phyloP scores from a whole-genome alignment of 306 rosid species.

The Lathyrus oleraceus region DNA sequence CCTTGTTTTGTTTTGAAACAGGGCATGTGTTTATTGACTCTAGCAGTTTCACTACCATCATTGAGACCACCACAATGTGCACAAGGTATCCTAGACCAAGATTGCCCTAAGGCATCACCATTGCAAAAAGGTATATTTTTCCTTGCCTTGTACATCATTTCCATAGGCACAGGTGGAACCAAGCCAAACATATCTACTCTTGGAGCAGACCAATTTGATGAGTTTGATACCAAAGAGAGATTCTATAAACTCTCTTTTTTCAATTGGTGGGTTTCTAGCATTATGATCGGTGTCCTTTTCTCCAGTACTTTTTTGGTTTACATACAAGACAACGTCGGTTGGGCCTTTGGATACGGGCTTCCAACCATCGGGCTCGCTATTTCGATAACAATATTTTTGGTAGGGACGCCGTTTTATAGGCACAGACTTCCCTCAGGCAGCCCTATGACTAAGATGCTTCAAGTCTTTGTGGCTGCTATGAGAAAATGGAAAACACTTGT shows the following conservation, averaged over 20 bases:
- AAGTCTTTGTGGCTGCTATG: slow-evolving; percentile 56
- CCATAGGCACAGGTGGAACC: slow-evolving; percentile 78
- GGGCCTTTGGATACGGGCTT: slow-evolving; percentile 23
- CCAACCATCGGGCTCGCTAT: slow-evolving; percentile 66
- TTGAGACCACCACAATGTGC: slow-evolving; percentile 68
- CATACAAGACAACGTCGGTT: slow-evolving; percentile 38
- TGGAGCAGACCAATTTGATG: slow-evolving; percentile 47
- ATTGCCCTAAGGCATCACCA: slow-evolving; percentile 51
- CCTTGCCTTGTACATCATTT: slow-evolving; percentile 59
- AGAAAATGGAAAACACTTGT: slow-evolving; percentile 52
- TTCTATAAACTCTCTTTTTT: slow-evolving; percentile 66
- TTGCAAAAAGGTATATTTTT: slow-evolving; percentile 65
- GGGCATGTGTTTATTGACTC: slow-evolving; percentile 70
- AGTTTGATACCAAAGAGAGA: slow-evolving; percentile 65
- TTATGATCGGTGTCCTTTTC: slow-evolving; percentile 66
- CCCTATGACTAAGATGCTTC: slow-evolving; percentile 56
- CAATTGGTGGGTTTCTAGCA: slow-evolving; percentile 81
- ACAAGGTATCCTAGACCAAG: slow-evolving; percentile 22
- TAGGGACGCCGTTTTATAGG: slow-evolving; percentile 35
- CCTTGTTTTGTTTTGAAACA: not conserved
- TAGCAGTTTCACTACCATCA: slow-evolving; percentile 62
- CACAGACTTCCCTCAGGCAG: slow-evolving; percentile 64
- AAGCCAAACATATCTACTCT: slow-evolving; percentile 76
- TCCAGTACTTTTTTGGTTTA: slow-evolving; percentile 60
- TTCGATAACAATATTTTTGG: slow-evolving; percentile 54